Evolutionary conservation across 257 asterid genomes (phyloP).

Genomic region (Solanum arcanum): DNA sequence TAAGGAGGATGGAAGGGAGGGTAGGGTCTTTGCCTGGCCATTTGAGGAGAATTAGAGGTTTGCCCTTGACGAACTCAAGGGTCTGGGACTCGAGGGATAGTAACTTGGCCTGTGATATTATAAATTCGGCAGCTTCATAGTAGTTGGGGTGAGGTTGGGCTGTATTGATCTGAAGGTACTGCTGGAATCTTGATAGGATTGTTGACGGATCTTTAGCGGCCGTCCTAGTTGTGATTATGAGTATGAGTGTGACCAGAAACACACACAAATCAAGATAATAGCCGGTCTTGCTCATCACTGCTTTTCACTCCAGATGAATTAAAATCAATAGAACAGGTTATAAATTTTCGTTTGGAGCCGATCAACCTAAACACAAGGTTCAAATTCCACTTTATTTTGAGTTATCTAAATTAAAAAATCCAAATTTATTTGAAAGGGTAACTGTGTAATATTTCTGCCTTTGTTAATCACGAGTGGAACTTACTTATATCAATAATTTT

Average conservation of each 20-base stretch:
- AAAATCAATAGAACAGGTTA: background rate
- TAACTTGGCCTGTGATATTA: constrained; percentile 54
- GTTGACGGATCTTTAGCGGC: constrained; percentile 16
- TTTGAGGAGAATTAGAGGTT: constrained; percentile 65
- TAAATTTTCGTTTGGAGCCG: background rate
- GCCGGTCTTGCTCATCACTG: background rate
- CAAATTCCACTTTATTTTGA: background rate
- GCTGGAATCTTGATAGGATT: constrained; percentile 68
- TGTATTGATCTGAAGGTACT: constrained; percentile 72
- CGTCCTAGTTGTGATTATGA: background rate
- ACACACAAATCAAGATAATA: background rate
- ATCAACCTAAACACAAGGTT: too few species aligned
- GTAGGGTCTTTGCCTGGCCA: constrained; percentile 64
- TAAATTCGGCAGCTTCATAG: constrained; percentile 54
- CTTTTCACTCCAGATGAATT: background rate
- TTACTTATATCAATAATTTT: too few species aligned
- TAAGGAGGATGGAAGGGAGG: constrained; percentile 79
- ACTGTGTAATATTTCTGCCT: background rate
- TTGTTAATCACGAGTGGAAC: too few species aligned
- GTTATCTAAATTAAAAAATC: background rate
- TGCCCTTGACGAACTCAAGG: constrained; percentile 53
- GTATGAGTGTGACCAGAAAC: background rate
- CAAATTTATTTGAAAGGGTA: background rate
- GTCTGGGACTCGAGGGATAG: constrained; percentile 45
- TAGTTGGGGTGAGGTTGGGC: constrained; percentile 81